Percentiles rank a stretch among this genome's conserved stretches.
phyloP scores from a whole-genome alignment of 305 asterid genomes.

The Caryopteris hybrid region DNA sequence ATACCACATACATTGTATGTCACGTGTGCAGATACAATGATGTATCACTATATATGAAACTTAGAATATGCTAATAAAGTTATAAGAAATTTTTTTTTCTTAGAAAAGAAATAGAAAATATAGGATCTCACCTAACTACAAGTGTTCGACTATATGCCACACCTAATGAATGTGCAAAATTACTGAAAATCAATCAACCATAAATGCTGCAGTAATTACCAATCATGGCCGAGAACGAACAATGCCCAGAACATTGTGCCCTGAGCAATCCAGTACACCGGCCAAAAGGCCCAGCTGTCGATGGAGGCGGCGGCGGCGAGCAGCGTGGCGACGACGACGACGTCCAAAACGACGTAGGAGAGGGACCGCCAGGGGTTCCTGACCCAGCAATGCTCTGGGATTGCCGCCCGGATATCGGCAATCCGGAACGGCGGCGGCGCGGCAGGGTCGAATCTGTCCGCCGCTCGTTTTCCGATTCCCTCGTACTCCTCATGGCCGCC shows the following conservation, averaged over 20 bases:
- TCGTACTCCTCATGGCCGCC: slow-evolving; percentile 16
- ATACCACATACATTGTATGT: too few relatives aligned
- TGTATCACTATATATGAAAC: too few relatives aligned
- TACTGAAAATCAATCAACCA: too few relatives aligned
- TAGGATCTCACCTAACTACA: too few relatives aligned
- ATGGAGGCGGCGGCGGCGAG: slow-evolving; percentile 60
- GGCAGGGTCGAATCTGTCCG: slow-evolving; percentile 57
- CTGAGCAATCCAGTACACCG: slow-evolving; percentile 84
- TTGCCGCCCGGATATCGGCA: slow-evolving; percentile 73
- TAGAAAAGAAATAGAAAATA: too few relatives aligned
- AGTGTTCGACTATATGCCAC: too few relatives aligned
- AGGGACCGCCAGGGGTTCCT: slow-evolving; percentile 76
- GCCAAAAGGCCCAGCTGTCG: slow-evolving; percentile 70
- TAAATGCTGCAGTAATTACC: slow-evolving; percentile 34
- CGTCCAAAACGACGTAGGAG: slow-evolving; percentile 65
- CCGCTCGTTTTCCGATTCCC: slow-evolving; percentile 14
- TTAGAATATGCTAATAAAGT: too few relatives aligned
- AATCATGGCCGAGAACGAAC: slow-evolving; percentile 95
- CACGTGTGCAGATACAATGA: too few relatives aligned
- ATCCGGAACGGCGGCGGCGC: slow-evolving; percentile 84
- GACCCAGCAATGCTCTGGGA: slow-evolving; percentile 97
- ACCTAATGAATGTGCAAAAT: too few relatives aligned
- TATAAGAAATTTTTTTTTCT: too few relatives aligned
- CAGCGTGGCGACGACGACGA: slow-evolving; percentile 45
- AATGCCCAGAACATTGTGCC: slow-evolving; percentile 98